Evolutionary conservation across 2,329 filamentous ascomycete species (phyloP).

Genomic region (Elsinoe perseae): DNA sequence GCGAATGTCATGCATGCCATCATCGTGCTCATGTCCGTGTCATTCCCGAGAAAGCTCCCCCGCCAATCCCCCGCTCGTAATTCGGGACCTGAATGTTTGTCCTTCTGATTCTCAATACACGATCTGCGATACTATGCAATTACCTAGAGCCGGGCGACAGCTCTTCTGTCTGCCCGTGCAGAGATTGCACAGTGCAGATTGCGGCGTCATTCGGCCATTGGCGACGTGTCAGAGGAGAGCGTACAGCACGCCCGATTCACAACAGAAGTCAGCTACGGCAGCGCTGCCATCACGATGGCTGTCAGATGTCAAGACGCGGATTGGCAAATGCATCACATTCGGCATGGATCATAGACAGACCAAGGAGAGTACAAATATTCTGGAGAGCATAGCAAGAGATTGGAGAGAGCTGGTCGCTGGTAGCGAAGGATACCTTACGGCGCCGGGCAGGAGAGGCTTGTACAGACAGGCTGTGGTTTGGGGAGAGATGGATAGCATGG

Average conservation of each 20-base stretch:
- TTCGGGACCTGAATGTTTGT: neutral
- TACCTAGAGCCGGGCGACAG: neutral
- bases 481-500: constrained; percentile 71
- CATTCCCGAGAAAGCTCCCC: neutral
- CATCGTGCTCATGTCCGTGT: neutral
- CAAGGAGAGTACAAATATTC: constrained; percentile 50
- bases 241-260: constrained; percentile 5
- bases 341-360: constrained; percentile 56
- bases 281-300: constrained; percentile 57
- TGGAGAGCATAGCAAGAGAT: constrained; percentile 52
- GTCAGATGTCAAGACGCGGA: constrained; percentile 55
- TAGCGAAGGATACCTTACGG: constrained; percentile 66
- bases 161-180: neutral
- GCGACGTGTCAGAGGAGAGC: neutral
- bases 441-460: constrained; percentile 53
- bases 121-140: neutral
- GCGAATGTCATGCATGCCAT: constrained; percentile 9
- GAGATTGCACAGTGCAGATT: neutral
- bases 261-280: constrained; percentile 24
- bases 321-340: constrained; percentile 70
- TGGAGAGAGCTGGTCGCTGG: constrained; percentile 68
- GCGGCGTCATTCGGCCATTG: neutral
- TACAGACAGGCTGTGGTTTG: constrained; percentile 63
- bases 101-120: neutral
- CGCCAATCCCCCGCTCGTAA: neutral